Base-by-base conservation (phyloP, 257 asterid genomes). In the Solanum sitiens region DNA sequence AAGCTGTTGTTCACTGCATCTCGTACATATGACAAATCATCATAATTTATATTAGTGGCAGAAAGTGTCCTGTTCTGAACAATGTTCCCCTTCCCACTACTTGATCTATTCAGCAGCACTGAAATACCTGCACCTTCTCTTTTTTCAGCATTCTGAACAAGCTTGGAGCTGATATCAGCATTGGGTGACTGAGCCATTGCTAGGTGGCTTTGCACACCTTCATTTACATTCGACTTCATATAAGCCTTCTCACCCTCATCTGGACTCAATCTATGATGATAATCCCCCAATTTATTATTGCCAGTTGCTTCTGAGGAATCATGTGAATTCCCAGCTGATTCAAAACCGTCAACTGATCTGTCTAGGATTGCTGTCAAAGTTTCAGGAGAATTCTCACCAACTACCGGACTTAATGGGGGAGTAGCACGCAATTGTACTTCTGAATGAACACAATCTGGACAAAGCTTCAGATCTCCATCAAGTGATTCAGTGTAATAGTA, bases 51-150 rank as follows among this genome's bases (percentile, higher is more conserved):
- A 90, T 91, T 95, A 89, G 95, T 94, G 42, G 99, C 96, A 3
- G 95, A 91, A 86, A 93, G 92, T 87, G 94, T 96, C 94, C 98
- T 92, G 91, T 94, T 96, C 84, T 93, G 97, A 86, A 95, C 93
- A 87, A 94, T 87, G 87, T 90, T 92, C 21, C 95, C 95, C 87
- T 92, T 93, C 75, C 90, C 89, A 61, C 96, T 92, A 84, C 91
- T 90, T 45, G 98, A 94, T 82, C 88, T 89, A 87, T 93, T 91
- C 88, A 97, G 92, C n/a, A 96, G 94, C 90, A 94, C 42, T 37
- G 99, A 90, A 86, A 94, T 95, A 63, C 99, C 99, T 32, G 93
- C 91, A 44, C 95, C 95, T 90, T 94, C 96, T 42, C 94, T 83
- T 84, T 88, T 89, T 88, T 92, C 93, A 87, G 86, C 93, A 86